Base-by-base conservation (phyloP, 2,329 filamentous ascomycete genomes). In the Herpotrichia juniperi region DNA sequence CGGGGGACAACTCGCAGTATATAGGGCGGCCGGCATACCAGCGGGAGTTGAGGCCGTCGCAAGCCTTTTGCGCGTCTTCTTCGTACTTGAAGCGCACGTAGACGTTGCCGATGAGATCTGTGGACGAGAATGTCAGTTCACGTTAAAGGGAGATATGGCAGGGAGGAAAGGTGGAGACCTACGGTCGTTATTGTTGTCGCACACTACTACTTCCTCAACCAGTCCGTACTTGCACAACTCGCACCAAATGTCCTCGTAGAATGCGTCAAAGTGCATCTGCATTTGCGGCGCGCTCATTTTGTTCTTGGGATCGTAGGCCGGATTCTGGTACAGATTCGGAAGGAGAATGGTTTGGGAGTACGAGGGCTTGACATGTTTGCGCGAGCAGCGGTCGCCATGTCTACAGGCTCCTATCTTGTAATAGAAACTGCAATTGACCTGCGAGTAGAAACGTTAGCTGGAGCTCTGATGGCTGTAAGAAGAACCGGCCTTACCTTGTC, bases 21-120 rank as follows among this genome's bases (percentile, higher is more conserved):
- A 99, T 96, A 59, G 94, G 94, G 47, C 94, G 84, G 17, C 91
- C 94, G 55, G 94, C 93, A 79, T 99, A 99, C 94, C 94, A 99
- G 68, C 94, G 88, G 51, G 84, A 87, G 78, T 97, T 99, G 65
- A 97, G 85, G 55, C 89, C 88, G 78, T 97, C 94, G 83, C 93
- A 97, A 56, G 94, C 94, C 59, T 87, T 85, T 75, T 97, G 93
- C 46, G 94, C 93, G 48, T 88, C 88, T 76, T 99, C 94, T 83
- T 99, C 94, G 83, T 97, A 99, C 79, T 99, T 99, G 88, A 97
- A 99, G 64, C 94, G 91, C 46, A 94, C 94, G 81, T 99, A 99
- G 69, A 99, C 94, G 78, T 99, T 99, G 71, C 94, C 94, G 73
- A 99, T 97, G 47, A 99, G 83, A 78, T 99, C 88, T 91, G 61